Base-by-base conservation (phyloP, 2,329 filamentous ascomycete species). In the Helicocarpus griseus region DNA sequence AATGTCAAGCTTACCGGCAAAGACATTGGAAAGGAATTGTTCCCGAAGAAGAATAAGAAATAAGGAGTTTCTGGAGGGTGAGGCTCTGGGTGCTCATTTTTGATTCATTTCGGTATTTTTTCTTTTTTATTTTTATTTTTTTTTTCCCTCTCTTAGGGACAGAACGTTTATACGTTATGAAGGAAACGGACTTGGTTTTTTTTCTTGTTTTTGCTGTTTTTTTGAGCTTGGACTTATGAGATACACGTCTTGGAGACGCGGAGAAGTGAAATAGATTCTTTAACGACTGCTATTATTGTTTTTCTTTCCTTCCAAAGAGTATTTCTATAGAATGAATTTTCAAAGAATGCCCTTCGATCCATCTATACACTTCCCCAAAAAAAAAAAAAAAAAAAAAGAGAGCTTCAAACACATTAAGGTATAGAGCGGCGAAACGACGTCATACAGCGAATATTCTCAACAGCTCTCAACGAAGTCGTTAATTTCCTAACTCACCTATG, bases 1-100 rank as follows among this genome's bases (percentile, higher is more conserved):
- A 91, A 93, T 64, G 81, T 95, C 64, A 89, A 95, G 76, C 78
- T 96, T 64, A 80, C 90, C 60, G 89, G 93, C 53, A 77, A 75
- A 64, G 87, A 91, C 72, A 93, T 96, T 68, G 91, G 90, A 56
- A 77, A 82, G 69, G 87, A 89, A 62, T 86, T 85, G 74, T 87
- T 93, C 69, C 77, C 82, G 58, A 89, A 87, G 79, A 87, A 86
- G 58, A 89, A 87, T 78, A 87, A 86, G 76, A 82, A 81, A 75
- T 72, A 69, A 62, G 63, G 50, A n/a, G 28, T 31, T 31, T 31
- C 41, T 45, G 26, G 41, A 45, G 41, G 41, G 41, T 45, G 41
- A 45, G 41, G 41, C 41, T 45, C 41, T 17, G 41, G 41, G n/a
- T 45, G 9, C 41, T n/a, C 9, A 29, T 31, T 31, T 31, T 31